These are phyloP conservation scores for Aspergillus sclerotioniger DNA, from an alignment of 495 filamentous ascomycete genomes.

Conservation along the genomic window DNA sequence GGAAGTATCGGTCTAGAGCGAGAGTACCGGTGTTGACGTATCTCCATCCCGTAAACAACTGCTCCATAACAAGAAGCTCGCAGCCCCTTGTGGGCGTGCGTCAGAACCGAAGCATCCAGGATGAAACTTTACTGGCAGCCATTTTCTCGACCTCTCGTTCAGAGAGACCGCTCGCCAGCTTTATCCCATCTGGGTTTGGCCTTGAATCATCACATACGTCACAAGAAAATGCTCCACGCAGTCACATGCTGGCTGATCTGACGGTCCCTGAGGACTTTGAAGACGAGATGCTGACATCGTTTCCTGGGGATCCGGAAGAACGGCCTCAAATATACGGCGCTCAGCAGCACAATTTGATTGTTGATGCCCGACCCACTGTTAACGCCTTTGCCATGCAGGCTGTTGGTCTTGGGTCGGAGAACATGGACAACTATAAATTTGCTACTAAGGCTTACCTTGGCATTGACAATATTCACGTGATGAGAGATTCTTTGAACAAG, in stretches of 20 bases:
- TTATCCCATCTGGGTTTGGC: conserved; percentile 42
- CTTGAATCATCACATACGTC: conserved; percentile 57
- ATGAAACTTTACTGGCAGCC: conserved; percentile 88
- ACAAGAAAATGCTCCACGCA: conserved; percentile 48
- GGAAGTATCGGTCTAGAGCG: conserved; percentile 78
- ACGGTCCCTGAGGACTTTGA: conserved; percentile 65
- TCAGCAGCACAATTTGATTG: conserved; percentile 91
- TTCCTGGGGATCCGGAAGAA: conserved; percentile 39
- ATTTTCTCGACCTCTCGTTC: conserved; percentile 80
- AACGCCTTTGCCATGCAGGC: conserved; percentile 97
- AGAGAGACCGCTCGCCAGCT: conserved; percentile 44
- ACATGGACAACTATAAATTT: conserved; percentile 96
- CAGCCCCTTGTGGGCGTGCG: conserved; percentile 88
- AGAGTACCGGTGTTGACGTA: conserved; percentile 90
- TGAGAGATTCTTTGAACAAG: conserved; percentile 87
- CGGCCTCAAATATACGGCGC: conserved; percentile 77
- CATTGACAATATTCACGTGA: conserved; percentile 99
- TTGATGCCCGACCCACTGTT: conserved; percentile 92
- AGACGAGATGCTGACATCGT: conserved; percentile 64
- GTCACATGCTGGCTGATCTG: conserved; percentile 40
- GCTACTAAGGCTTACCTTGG: conserved; percentile 92
- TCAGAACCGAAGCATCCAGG: conserved; percentile 88
- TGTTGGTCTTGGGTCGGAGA: conserved; percentile 89
- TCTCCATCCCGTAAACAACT: conserved; percentile 93
- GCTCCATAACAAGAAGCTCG: conserved; percentile 91